Evolutionary conservation across 1,284 basidiomycete species (phyloP), one percentile per base, ranked within the genome.

Genomic region (Rhodotorula sp.): DNA sequence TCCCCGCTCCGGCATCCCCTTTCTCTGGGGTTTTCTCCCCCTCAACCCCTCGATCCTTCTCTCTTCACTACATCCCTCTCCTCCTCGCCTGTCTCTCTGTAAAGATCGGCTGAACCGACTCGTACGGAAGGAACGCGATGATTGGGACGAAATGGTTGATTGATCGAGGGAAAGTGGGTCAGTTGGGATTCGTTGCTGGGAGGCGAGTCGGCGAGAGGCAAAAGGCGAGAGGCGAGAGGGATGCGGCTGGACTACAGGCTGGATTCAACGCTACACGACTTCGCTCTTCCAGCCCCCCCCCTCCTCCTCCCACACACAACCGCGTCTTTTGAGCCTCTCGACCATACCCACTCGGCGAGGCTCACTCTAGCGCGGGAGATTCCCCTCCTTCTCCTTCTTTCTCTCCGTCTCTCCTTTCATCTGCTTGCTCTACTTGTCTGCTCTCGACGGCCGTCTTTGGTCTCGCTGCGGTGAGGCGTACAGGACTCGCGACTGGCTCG

Each of bases 321-420:
- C 61, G 61, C 30, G 61, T 32, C 44, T 22, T 62, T 62, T 62
- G 61, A 62, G 61, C 61, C 53, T 30, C 61, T 46, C 61, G 59
- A 62, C 34, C 30, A 13, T 22, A 22, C 19, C 61, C 44, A 48
- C 52, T 47, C 52, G 52, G 46, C 44, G 49, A n/a, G 61, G 61
- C 52, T 62, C 61, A 62, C 61, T 62, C 61, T 62, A 55, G 52
- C 61, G 52, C 61, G 61, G 61, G 61, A 62, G 61, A 62, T 62
- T 62, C 36, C 60, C 60, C 29, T 44, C 36, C 24, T 24, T 27
- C 15, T 19, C n/a, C 19, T 47, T 29, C 32, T 9, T 29, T 47
- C 46, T 22, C 44, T 15, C 8, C 46, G 11, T 0, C 6, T 46
- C 17, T 5, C 36, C 29, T 19, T 29, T 44, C 29, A 24, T 39